These are phyloP conservation scores for Cladosporium velox DNA, from an alignment of 2,329 filamentous ascomycete genomes.

Conservation along the genomic window DNA sequence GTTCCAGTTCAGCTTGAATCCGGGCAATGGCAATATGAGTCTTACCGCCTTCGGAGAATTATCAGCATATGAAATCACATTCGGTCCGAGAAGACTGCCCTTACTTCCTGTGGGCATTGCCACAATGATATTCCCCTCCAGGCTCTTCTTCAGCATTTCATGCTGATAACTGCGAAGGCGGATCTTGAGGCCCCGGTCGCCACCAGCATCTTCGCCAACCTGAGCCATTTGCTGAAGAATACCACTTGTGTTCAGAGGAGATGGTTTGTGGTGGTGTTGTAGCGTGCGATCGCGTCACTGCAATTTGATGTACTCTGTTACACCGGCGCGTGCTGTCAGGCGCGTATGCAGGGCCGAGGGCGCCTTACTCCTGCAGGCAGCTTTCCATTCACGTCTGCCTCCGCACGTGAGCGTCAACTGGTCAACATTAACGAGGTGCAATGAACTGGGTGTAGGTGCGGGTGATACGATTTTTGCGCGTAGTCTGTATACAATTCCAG, in stretches of 20 bases:
- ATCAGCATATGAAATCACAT: background rate
- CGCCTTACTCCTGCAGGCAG: background rate
- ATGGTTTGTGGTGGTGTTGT: background rate
- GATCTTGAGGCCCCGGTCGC: background rate
- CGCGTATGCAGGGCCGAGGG: background rate
- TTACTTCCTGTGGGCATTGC: conserved; percentile 51
- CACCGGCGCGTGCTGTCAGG: background rate
- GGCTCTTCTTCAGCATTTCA: conserved; percentile 51
- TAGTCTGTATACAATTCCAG: background rate
- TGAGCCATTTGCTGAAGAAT: background rate
- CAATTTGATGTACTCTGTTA: background rate
- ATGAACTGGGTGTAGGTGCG: background rate
- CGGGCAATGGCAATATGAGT: conserved; percentile 50
- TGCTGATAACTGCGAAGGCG: conserved; percentile 48
- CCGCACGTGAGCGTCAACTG: background rate
- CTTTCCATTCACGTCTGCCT: background rate
- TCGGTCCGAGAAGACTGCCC: too few species aligned
- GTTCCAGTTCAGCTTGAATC: conserved; percentile 47
- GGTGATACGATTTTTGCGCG: background rate
- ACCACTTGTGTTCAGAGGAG: background rate
- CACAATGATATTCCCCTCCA: conserved; percentile 49
- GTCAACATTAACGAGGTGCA: background rate
- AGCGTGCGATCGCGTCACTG: background rate
- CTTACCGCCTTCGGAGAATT: conserved; percentile 40
- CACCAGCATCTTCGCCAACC: background rate